Evolutionary conservation across 495 filamentous ascomycete genomes (phyloP), one percentile per base, ranked within the genome.

Genomic region (Thozetella sp.): DNA sequence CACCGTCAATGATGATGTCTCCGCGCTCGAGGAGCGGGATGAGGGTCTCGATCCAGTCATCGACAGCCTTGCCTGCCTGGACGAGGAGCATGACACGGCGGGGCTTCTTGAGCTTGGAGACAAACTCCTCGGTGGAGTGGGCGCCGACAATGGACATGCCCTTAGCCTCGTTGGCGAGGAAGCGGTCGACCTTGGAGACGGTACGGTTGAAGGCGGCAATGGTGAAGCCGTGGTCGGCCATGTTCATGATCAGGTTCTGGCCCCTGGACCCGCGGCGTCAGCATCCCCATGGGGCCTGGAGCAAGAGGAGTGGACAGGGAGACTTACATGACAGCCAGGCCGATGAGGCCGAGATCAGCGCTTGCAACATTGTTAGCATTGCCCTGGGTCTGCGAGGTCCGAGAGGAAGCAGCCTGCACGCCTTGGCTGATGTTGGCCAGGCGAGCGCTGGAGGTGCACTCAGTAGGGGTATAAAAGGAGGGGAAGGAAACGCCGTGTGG

Each of bases 1-100:
- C 95, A 76, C 95, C 95, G 71, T 99, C 95, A 69, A 99, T 98
- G 82, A 99, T 95, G 83, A 99, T 96, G 78, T 99, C 95, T 63
- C 93, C 95, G 75, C 88, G 76, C 77, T 96, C 92, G 54, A 94
- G 82, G 74, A 90, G 88, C 54, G 93, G 93, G 51, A 99, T 88
- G 53, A 98, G 90, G 59, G 90, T 86, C 82, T 97, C 91, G 76
- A 99, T 98, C 88, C 97, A 98, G 82, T 95, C 90, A 76, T 99
- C 95, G 63, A 99, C 95, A 59, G 95, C 89, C 84, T 93, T 92
- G 72, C 95, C 95, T 69, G 95, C 95, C 88, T 96, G 94, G 75
- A 99, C 95, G 54, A 99, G 89, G 68, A 99, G 84, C 95, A 99
- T 98, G 73, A 99, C 87, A 57, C 93, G 89, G 67, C 95, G 90